Base-by-base conservation (phyloP, 208 protist genomes). In the Acanthamoeba rhysodes region DNA sequence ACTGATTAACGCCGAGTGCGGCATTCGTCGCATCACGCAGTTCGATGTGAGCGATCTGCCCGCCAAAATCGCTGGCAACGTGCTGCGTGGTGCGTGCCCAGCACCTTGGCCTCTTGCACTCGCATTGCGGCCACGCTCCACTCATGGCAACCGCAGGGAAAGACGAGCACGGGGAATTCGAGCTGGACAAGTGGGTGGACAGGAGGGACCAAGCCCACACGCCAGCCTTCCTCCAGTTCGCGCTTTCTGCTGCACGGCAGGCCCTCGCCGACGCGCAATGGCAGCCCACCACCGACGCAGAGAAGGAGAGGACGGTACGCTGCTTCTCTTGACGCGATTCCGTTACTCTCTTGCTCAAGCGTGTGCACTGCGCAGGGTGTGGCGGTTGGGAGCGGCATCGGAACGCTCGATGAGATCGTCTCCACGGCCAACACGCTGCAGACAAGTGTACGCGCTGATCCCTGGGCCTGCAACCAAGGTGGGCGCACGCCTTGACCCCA, bases 1-100 rank as follows among this genome's bases (percentile, higher is more conserved):
- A 2, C 94, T 99, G 7, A 97, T 98, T 68, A 92, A 64, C 24
- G 98, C 98, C 4, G 50, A 95, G 48, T 98, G 97, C 55, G 98
- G 96, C 41, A 97, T 98, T 20, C 90, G 93, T 12, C 57, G 90
- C 0, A 66, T 94, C 32, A 85, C 74, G 32, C 16, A 59, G 16
- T 78, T 84, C 53, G 74, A 94, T 94, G 90, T 85, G 27, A 27
- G 53, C 50, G 66, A 57, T 22, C 57, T 94, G 20, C 90, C 90
- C 12, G 16, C 66, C 37, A 94, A 94, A n/a, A 85, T 94, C 27
- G 74, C 90, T 94, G 90, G 18, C 29, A 59, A 16, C 10, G 50
- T 87, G 8, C n/a, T 32, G 27, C 24, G 57, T 1, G 90, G 90
- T 94, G 27, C 27, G 37, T 94, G 22, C 8, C n/a, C 64, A 64